Conservation (phyloP, 805 yeast species). For the Metschnikowia borealis region DNA sequence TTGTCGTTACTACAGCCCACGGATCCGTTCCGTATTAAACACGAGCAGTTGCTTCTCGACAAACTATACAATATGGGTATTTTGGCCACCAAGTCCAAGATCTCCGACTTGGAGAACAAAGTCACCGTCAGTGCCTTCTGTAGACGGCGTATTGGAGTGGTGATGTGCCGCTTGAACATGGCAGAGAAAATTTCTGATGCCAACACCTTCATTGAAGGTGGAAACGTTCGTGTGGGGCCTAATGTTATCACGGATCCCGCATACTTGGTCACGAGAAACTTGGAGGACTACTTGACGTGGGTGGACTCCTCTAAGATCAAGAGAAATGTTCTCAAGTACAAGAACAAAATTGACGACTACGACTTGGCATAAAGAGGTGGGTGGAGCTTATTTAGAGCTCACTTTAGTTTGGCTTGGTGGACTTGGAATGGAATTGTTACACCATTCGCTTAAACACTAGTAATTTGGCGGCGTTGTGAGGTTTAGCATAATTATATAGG, state of each 20-base stretch:
- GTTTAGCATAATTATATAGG: neutral
- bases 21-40: slow-evolving; percentile 83
- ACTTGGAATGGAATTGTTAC: neutral
- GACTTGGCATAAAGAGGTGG: slow-evolving; percentile 38
- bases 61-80: slow-evolving; percentile 88
- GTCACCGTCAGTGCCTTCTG: slow-evolving; percentile 90
- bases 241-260: slow-evolving; percentile 95
- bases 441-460: neutral
- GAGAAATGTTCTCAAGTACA: slow-evolving; percentile 80
- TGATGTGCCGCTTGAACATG: slow-evolving; percentile 93
- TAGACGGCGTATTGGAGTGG: slow-evolving; percentile 87
- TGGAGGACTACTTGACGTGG: slow-evolving; percentile 98
- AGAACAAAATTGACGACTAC: slow-evolving; percentile 64
- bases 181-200: slow-evolving; percentile 87
- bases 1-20: slow-evolving; percentile 79
- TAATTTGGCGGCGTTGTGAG: neutral
- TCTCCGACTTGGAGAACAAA: slow-evolving; percentile 87
- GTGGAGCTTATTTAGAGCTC: neutral
- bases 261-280: slow-evolving; percentile 81
- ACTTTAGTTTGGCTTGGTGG: neutral
- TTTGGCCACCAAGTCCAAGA: slow-evolving; percentile 80
- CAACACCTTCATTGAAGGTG: slow-evolving; percentile 88
- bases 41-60: slow-evolving; percentile 83
- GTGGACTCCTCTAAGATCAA: slow-evolving; percentile 94
- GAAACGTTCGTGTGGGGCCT: slow-evolving; percentile 97